Percentiles rank a stretch among this genome's conserved stretches.
Evolutionary conservation across 1,139 yeast genomes (phyloP).

Genomic region (Citeromyces hawaiiensis): DNA sequence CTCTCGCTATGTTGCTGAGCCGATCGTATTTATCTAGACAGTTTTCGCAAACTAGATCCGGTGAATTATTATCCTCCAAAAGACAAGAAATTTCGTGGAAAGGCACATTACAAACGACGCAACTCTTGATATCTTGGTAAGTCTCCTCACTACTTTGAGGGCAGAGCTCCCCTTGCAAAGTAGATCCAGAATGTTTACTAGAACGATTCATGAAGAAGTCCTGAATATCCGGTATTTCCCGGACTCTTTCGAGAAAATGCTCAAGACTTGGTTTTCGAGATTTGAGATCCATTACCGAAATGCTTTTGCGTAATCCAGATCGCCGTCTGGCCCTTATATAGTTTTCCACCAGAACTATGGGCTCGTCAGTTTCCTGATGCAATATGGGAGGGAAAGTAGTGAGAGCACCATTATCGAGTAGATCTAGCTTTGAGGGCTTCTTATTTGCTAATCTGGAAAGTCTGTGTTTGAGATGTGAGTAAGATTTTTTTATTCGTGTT

Average conservation of each 20-base stretch:
- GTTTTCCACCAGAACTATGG: conserved; percentile 3
- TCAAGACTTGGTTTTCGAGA: background rate
- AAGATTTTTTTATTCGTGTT: background rate
- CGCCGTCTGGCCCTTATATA: conserved; percentile 1
- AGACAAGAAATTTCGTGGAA: background rate
- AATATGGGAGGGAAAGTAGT: conserved; percentile 41
- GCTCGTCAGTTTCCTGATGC: conserved; percentile 2
- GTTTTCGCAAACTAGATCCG: background rate
- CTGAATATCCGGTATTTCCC: background rate
- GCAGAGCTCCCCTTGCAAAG: background rate
- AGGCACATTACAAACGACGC: background rate
- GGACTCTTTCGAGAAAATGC: background rate
- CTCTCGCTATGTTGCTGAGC: background rate
- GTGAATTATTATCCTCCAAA: background rate
- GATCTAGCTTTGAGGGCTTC: conserved; percentile 37
- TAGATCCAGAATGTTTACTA: background rate
- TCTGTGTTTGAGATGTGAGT: background rate
- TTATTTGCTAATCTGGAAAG: background rate
- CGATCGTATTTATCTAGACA: background rate
- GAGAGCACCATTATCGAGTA: conserved; percentile 39
- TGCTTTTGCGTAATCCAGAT: conserved; percentile 2
- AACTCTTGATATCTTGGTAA: background rate
- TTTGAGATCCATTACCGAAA: conserved; percentile 6
- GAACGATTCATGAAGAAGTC: background rate
- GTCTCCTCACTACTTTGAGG: background rate